Conservation (phyloP, 2,329 filamentous ascomycete genomes). For the Aspergillus versicolor region DNA sequence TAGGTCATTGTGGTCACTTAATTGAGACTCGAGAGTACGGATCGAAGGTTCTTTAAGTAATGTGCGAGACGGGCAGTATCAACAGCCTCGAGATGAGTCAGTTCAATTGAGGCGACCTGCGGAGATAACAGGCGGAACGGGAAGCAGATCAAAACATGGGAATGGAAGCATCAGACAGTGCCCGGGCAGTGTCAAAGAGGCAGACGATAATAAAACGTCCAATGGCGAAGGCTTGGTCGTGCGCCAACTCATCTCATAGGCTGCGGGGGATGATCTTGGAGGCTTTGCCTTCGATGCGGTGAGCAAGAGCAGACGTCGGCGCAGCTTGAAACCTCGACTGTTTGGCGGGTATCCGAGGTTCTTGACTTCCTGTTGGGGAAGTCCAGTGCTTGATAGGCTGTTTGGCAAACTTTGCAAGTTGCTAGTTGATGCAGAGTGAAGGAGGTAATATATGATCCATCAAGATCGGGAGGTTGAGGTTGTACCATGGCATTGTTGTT, state of each 20-base stretch:
- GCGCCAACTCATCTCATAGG: constrained; percentile 18
- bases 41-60: not conserved
- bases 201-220: constrained; percentile 10
- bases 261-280: constrained; percentile 10
- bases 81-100: not conserved
- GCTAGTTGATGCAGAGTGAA: not conserved
- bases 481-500: constrained; percentile 6
- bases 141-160: not conserved
- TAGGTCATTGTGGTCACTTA: not conserved
- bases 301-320: constrained; percentile 20
- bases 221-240: constrained; percentile 5
- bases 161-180: not conserved
- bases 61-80: not conserved
- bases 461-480: not conserved
- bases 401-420: not conserved
- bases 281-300: constrained; percentile 30
- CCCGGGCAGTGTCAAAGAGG: constrained; percentile 5
- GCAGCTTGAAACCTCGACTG: not conserved
- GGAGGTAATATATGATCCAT: not conserved
- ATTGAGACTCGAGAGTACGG: not conserved
- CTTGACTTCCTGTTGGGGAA: constrained; percentile 6
- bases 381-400: not conserved
- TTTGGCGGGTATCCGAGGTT: constrained; percentile 12
- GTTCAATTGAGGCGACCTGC: not conserved
- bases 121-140: not conserved